Conservation (phyloP, 352 stramenopile species). For the Phytopythium montanum region DNA sequence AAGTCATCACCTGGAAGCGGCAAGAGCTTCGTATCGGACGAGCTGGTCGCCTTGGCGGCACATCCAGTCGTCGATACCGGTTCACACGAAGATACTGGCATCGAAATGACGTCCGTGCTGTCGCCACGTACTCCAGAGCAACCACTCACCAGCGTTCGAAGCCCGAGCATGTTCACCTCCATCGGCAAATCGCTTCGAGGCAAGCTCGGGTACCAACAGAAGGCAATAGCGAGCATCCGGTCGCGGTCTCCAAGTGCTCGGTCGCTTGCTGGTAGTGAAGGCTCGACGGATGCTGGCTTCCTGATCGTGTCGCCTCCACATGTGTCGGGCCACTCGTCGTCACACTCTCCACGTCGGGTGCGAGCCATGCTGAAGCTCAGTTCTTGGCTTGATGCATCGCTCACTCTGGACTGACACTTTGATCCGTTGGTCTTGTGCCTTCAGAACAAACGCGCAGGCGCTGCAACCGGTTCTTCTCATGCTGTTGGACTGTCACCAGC, state of each 20-base stretch:
- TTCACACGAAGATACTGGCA: conserved; percentile 4
- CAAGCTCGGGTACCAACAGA: conserved; percentile 24
- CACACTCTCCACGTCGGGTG: background rate
- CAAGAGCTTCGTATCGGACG: conserved; percentile 1
- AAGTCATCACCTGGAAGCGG: background rate
- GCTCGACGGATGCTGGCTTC: background rate
- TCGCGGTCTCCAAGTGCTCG: conserved; percentile 2
- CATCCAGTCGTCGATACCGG: conserved; percentile 11
- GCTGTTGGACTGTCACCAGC: conserved; percentile 3
- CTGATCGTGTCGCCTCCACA: background rate
- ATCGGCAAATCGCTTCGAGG: conserved; percentile 39
- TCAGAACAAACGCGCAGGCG: background rate
- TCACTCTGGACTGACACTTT: background rate
- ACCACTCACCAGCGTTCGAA: conserved; percentile 17
- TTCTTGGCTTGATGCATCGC: background rate
- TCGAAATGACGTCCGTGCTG: conserved; percentile 6
- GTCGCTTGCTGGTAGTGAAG: background rate
- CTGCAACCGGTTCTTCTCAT: background rate
- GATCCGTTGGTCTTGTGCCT: background rate
- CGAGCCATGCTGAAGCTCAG: background rate
- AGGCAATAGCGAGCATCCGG: background rate
- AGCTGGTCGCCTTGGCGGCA: conserved; percentile 23
- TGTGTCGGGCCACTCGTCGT: background rate
- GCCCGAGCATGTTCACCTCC: conserved; percentile 32
- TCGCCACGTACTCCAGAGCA: conserved; percentile 9